A percentile compares a stretch with the other conserved stretches of the same genome.
These are phyloP conservation scores for Saccharomycopsis sp. DNA, from an alignment of 805 yeast genomes.

Conservation along the genomic window DNA sequence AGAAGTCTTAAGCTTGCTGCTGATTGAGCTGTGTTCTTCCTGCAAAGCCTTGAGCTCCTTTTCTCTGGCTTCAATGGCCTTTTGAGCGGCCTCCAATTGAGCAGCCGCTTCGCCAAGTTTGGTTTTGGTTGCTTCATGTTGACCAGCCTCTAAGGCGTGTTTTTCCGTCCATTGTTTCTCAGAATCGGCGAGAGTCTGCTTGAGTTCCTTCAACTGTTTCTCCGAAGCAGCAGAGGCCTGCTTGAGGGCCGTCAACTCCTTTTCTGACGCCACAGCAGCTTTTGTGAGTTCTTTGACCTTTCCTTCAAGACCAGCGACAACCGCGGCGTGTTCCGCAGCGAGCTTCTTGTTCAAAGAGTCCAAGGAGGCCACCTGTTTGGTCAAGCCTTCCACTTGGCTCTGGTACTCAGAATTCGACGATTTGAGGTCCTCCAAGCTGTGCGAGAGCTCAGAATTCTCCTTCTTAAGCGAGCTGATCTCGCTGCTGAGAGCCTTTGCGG, in stretches of 20 bases:
- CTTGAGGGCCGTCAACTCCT: conserved; percentile 1
- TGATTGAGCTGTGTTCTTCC: not conserved
- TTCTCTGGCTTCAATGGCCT: too few species aligned
- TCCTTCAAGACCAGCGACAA: not conserved
- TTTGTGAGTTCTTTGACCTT: not conserved
- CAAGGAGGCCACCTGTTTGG: not conserved
- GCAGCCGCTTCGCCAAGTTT: conserved; percentile 29
- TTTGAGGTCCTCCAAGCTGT: not conserved
- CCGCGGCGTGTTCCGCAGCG: not conserved
- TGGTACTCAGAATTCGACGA: conserved; percentile 6
- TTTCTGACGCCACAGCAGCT: too few species aligned
- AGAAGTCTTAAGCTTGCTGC: not conserved
- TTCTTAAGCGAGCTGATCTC: conserved; percentile 6
- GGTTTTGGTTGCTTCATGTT: conserved; percentile 24
- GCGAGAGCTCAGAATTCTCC: conserved; percentile 4
- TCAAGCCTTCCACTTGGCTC: conserved; percentile 17
- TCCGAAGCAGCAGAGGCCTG: not conserved
- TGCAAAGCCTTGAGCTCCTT: conserved; percentile 24
- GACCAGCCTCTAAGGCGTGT: not conserved
- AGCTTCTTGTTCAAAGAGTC: not conserved
- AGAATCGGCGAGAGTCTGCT: not conserved
- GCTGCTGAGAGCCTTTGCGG: conserved; percentile 4
- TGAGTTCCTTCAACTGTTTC: not conserved
- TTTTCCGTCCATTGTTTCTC: not conserved
- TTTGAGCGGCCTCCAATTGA: conserved; percentile 22